Conservation (phyloP, 163 green algal genomes). For the Trebouxiophyceae sp. region DNA sequence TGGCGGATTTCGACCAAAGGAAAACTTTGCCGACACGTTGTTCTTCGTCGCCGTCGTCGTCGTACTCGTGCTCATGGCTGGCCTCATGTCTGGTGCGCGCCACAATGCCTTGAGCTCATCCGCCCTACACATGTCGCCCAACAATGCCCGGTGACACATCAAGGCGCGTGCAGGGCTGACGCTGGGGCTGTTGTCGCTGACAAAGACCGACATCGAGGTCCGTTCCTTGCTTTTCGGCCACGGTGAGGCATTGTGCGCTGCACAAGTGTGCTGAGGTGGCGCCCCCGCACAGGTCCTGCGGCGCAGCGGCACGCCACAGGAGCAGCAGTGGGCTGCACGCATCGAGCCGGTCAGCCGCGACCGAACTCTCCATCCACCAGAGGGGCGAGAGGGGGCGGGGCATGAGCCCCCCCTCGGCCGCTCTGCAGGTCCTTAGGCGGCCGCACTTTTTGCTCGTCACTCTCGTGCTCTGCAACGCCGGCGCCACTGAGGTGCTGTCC, state of each 20-base stretch:
- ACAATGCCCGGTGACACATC: no score
- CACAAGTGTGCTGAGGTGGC: not conserved
- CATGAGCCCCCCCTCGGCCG: not conserved
- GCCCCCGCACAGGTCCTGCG: conserved; percentile 49
- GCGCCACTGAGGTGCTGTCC: conserved; percentile 54
- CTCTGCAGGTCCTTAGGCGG: conserved; percentile 45
- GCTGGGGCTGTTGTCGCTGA: not conserved
- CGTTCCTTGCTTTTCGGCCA: not conserved
- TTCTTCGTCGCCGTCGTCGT: not conserved
- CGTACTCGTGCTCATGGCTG: not conserved
- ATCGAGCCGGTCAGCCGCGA: conserved; percentile 26
- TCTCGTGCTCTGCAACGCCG: conserved; percentile 86
- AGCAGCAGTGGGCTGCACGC: conserved; percentile 43
- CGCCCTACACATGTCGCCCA: no score
- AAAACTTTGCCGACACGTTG: not conserved
- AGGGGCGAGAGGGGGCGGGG: not conserved
- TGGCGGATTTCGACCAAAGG: not conserved
- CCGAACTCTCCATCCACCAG: not conserved
- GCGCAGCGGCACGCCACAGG: conserved; percentile 43
- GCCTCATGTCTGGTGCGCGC: not conserved
- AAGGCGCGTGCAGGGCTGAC: not conserved
- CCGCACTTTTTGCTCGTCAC: conserved; percentile 84
- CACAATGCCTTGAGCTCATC: not conserved
- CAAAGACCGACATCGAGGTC: not conserved
- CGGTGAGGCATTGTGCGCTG: not conserved